phyloP scores from a whole-genome alignment of 2,329 filamentous ascomycete species.

The Cylindrodendrum hubeiense region DNA sequence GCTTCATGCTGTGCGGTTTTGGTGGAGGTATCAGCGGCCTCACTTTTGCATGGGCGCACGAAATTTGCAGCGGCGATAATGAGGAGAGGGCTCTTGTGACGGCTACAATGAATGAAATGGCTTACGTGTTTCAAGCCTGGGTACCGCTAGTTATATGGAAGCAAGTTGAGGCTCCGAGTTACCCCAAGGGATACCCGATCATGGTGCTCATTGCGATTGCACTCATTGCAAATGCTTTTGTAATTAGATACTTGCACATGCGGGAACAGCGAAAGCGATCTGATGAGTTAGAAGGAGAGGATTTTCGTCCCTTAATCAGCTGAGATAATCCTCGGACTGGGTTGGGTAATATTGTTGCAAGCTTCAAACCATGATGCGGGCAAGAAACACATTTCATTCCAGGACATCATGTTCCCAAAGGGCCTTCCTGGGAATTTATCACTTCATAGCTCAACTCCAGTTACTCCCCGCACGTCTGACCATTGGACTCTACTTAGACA shows the following conservation, averaged over 20 bases:
- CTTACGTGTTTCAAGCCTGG: constrained; percentile 79
- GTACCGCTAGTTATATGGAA: constrained; percentile 76
- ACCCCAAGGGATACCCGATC: constrained; percentile 71
- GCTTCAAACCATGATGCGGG: too few relatives aligned
- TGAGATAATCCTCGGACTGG: too few relatives aligned
- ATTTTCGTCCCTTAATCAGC: too few relatives aligned
- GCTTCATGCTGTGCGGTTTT: constrained; percentile 68
- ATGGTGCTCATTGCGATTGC: constrained; percentile 61
- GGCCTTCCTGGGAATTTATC: too few relatives aligned
- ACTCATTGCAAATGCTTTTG: constrained; percentile 64
- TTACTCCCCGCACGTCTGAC: too few relatives aligned
- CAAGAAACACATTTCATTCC: too few relatives aligned
- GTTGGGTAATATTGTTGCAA: too few relatives aligned
- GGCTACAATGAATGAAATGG: constrained; percentile 77
- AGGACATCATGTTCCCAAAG: too few relatives aligned
- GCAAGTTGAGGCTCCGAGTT: constrained; percentile 72
- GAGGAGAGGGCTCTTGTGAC: constrained; percentile 77
- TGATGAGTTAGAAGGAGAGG: too few relatives aligned
- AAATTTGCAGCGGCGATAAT: constrained; percentile 64
- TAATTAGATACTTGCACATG: constrained; percentile 51
- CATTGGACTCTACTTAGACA: too few relatives aligned
- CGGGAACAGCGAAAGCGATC: background rate
- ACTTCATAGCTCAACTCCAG: too few relatives aligned
- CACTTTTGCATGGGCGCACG: constrained; percentile 63
- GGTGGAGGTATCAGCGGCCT: constrained; percentile 61